A percentile compares a stretch with the other conserved stretches of the same genome.
Evolutionary conservation across 495 filamentous ascomycete species (phyloP).

Genomic region (Extremus antarcticus): DNA sequence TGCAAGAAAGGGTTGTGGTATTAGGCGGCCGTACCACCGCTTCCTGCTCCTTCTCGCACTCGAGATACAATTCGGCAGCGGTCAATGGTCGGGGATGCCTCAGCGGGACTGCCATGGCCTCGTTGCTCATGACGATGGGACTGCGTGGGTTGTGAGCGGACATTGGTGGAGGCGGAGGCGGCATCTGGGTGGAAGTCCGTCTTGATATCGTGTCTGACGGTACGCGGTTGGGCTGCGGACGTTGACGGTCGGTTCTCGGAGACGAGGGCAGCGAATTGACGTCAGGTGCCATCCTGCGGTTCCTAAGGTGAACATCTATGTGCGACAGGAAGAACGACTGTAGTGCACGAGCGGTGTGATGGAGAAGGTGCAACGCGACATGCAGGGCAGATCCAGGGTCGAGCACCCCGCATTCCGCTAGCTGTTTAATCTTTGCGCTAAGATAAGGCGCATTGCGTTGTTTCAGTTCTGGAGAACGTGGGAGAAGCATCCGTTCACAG

Average conservation of each 20-base stretch:
- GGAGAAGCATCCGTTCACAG: no score
- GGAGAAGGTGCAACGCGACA: no score
- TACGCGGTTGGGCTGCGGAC: slow-evolving; percentile 20
- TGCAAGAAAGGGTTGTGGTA: no score
- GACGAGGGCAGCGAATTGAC: slow-evolving; percentile 50
- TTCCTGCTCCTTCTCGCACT: slow-evolving; percentile 89
- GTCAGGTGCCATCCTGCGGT: slow-evolving; percentile 48
- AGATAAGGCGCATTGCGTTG: no score
- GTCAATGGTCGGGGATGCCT: slow-evolving; percentile 79
- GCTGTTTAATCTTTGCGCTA: no score
- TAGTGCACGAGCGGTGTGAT: no score
- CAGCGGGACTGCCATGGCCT: slow-evolving; percentile 42
- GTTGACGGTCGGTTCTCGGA: slow-evolving; percentile 27
- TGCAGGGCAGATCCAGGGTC: no score
- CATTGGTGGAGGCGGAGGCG: slow-evolving; percentile 34
- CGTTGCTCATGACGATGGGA: slow-evolving; percentile 15
- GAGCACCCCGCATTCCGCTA: no score
- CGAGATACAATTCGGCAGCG: slow-evolving; percentile 71
- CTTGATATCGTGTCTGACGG: slow-evolving; percentile 37
- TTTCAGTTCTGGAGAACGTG: no score
- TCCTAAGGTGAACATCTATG: no score
- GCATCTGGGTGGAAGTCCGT: slow-evolving; percentile 38
- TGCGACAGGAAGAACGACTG: no score
- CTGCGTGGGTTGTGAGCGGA: slow-evolving; percentile 13
- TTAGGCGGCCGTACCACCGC: slow-evolving; percentile 55